A percentile compares a stretch with the other conserved stretches of the same genome.
phyloP scores from a whole-genome alignment of 148 eudicot species.

The Amaranthus hypochondriacus region DNA sequence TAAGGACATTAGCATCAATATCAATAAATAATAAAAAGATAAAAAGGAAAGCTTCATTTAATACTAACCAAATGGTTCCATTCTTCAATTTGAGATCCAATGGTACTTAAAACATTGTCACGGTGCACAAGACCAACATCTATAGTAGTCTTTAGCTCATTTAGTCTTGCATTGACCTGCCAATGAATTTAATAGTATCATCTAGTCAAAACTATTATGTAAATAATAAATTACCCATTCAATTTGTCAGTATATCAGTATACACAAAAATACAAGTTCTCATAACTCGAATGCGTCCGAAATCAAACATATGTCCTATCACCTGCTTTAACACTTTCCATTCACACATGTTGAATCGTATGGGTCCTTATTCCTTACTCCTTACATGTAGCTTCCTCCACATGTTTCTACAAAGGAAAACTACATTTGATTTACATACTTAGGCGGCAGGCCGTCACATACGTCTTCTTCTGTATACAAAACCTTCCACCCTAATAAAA shows the following conservation, averaged over 20 bases:
- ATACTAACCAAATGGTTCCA: slow-evolving; percentile 54
- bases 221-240: not conserved
- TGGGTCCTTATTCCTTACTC: not conserved
- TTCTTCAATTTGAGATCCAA: slow-evolving; percentile 54
- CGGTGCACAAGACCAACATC: slow-evolving; percentile 60
- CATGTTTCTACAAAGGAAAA: not conserved
- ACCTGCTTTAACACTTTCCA: not conserved
- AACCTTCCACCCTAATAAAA: not conserved
- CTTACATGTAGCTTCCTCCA: not conserved
- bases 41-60: not conserved
- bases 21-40: not conserved
- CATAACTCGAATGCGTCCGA: not conserved
- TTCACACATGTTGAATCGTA: not conserved
- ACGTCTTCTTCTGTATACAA: not conserved
- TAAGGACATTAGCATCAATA: not conserved
- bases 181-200: slow-evolving; percentile 10
- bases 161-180: slow-evolving; percentile 61
- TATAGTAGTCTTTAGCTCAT: slow-evolving; percentile 64
- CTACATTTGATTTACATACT: not conserved
- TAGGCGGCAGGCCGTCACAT: not conserved
- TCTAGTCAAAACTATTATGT: not conserved
- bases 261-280: not conserved
- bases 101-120: slow-evolving; percentile 41
- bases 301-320: not conserved
- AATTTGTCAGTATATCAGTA: not conserved